Evolutionary conservation across 768 basidiomycete genomes (phyloP).

Genomic region (Boletus barrowsii): DNA sequence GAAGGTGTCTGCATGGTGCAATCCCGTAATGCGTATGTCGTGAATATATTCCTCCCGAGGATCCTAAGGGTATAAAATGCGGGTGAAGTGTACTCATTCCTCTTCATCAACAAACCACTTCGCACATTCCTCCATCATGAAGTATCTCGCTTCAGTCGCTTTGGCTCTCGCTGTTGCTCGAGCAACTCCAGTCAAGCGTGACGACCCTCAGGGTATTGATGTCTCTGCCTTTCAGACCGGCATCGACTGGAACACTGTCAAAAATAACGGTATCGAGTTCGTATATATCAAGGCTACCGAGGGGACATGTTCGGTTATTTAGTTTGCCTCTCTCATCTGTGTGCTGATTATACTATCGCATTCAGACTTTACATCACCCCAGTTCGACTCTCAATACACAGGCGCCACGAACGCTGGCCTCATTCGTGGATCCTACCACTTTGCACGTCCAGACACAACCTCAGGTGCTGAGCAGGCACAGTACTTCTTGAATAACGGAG

Average conservation of each 20-base stretch:
- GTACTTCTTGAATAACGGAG: constrained; percentile 57
- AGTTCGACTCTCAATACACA: constrained; percentile 46
- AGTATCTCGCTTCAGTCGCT: background rate
- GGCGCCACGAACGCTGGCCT: constrained; percentile 54
- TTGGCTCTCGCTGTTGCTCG: background rate
- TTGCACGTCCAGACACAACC: constrained; percentile 51
- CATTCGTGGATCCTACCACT: constrained; percentile 63
- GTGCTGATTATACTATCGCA: background rate
- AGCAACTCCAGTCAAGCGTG: background rate
- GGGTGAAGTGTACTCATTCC: background rate
- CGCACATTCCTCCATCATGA: background rate
- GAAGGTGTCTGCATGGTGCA: too few relatives aligned
- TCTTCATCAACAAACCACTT: background rate
- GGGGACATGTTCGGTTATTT: background rate
- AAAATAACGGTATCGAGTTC: background rate
- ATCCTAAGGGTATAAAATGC: background rate
- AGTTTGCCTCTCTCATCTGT: background rate
- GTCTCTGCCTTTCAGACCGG: background rate
- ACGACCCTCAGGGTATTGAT: background rate
- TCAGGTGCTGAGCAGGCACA: constrained; percentile 57
- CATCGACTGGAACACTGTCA: background rate
- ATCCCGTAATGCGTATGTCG: too few relatives aligned
- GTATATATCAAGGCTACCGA: background rate
- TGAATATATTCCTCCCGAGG: too few relatives aligned
- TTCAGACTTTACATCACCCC: constrained; percentile 4